Conservation (phyloP, 2,329 filamentous ascomycete genomes). For the Stagonosporopsis chrysanthemi region DNA sequence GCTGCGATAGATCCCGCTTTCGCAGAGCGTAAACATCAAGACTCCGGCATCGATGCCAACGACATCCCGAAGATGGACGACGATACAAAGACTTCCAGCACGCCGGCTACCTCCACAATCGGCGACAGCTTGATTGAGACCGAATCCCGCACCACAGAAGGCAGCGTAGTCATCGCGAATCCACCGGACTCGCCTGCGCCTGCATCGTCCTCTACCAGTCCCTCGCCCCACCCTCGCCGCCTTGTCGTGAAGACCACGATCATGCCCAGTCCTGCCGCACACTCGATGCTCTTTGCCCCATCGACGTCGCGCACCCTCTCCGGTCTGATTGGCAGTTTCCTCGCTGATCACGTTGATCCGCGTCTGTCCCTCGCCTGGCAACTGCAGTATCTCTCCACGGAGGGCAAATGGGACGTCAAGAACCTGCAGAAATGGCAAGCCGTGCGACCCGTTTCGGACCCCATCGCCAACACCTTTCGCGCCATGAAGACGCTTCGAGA, state of each 20-base stretch:
- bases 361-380: slow-evolving; percentile 89
- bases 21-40: slow-evolving; percentile 42
- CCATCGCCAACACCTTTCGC: slow-evolving; percentile 81
- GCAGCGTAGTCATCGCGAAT: slow-evolving; percentile 27
- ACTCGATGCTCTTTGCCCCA: slow-evolving; percentile 84
- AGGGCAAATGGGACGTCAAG: slow-evolving; percentile 98
- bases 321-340: slow-evolving; percentile 83
- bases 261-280: slow-evolving; percentile 78
- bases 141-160: slow-evolving; percentile 46
- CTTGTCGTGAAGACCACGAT: slow-evolving; percentile 70
- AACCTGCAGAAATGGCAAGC: slow-evolving; percentile 91
- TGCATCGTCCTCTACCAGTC: slow-evolving; percentile 16
- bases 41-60: slow-evolving; percentile 43
- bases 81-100: slow-evolving; percentile 23
- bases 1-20: slow-evolving; percentile 27
- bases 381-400: slow-evolving; percentile 83
- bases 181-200: slow-evolving; percentile 13
- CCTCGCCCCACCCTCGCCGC: slow-evolving; percentile 37
- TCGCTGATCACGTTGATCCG: slow-evolving; percentile 75
- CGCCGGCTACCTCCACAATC: slow-evolving; percentile 27
- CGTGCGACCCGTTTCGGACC: slow-evolving; percentile 76
- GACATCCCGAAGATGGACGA: slow-evolving; percentile 36
- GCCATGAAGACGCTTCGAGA: slow-evolving; percentile 94
- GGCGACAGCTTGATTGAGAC: slow-evolving; percentile 26
- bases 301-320: slow-evolving; percentile 77